Percentiles rank a stretch among this genome's conserved stretches.
Evolutionary conservation across 2,329 filamentous ascomycete genomes (phyloP).

Genomic region (Colletotrichum navitas): DNA sequence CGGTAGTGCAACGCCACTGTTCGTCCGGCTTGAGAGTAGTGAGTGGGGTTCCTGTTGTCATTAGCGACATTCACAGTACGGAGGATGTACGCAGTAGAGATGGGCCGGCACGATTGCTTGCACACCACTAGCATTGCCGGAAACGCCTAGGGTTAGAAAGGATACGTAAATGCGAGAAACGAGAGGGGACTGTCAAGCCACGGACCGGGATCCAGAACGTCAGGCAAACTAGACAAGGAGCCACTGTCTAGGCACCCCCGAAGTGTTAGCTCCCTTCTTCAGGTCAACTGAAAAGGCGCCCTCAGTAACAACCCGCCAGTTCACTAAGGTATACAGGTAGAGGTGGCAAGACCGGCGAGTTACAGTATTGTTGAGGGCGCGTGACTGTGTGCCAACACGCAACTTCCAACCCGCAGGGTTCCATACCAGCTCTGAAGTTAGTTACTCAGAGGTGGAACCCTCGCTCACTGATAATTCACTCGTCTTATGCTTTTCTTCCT

Average conservation of each 20-base stretch:
- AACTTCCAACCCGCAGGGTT: not conserved
- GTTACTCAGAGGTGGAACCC: not conserved
- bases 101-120: slow-evolving; percentile 20
- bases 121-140: slow-evolving; percentile 28
- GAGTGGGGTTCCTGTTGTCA: not conserved
- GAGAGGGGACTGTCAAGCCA: not conserved
- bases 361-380: not conserved
- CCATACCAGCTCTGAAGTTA: not conserved
- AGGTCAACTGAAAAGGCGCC: not conserved
- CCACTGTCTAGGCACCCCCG: not conserved
- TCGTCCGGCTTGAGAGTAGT: not conserved
- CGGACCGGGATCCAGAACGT: no score
- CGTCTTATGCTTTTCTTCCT: not conserved
- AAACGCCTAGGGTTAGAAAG: not conserved
- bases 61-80: not conserved
- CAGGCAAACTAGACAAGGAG: not conserved
- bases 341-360: not conserved
- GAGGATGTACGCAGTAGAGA: not conserved
- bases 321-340: not conserved
- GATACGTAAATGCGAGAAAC: not conserved
- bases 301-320: not conserved
- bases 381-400: not conserved
- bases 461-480: not conserved
- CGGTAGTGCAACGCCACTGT: not conserved
- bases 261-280: not conserved